Evolutionary conservation across 164 flowering plant species (phyloP).

Genomic region (Vitis amurensis): DNA sequence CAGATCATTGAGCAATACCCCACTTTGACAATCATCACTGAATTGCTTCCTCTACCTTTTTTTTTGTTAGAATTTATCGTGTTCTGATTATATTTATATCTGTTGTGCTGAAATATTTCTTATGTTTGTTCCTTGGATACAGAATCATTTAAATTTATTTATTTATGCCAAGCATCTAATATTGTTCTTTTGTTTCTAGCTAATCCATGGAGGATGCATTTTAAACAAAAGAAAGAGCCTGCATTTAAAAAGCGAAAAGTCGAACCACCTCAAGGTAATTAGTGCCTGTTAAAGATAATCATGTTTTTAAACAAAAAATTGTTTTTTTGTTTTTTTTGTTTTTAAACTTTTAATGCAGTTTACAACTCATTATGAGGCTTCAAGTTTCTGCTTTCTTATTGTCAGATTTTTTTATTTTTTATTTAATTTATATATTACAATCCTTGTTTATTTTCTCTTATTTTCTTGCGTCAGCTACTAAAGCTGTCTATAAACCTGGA

Average conservation of each 20-base stretch:
- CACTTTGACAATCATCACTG: too few relatives aligned
- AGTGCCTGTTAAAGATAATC: not conserved
- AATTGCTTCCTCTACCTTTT: too few relatives aligned
- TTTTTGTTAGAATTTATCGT: too few relatives aligned
- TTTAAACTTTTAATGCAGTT: not conserved
- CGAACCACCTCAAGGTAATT: constrained; percentile 70
- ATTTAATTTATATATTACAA: not conserved
- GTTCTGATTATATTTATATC: not conserved
- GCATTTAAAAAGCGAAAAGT: constrained; percentile 67
- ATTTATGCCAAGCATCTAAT: constrained; percentile 3
- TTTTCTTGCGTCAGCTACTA: constrained; percentile 26
- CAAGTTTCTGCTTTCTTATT: not conserved
- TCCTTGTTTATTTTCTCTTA: not conserved
- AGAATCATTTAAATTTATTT: not conserved
- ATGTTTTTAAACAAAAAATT: not conserved
- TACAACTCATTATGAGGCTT: not conserved
- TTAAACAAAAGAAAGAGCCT: constrained; percentile 70
- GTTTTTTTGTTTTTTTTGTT: not conserved
- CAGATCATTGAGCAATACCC: too few relatives aligned
- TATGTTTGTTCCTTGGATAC: not conserved
- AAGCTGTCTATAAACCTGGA: constrained; percentile 49
- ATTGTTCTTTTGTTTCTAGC: constrained; percentile 34
- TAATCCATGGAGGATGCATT: constrained; percentile 54
- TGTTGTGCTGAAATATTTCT: not conserved
- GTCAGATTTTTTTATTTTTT: not conserved